These are phyloP conservation scores for Colletotrichum camelliae DNA, from an alignment of 2,329 filamentous ascomycete genomes.

Conservation along the genomic window DNA sequence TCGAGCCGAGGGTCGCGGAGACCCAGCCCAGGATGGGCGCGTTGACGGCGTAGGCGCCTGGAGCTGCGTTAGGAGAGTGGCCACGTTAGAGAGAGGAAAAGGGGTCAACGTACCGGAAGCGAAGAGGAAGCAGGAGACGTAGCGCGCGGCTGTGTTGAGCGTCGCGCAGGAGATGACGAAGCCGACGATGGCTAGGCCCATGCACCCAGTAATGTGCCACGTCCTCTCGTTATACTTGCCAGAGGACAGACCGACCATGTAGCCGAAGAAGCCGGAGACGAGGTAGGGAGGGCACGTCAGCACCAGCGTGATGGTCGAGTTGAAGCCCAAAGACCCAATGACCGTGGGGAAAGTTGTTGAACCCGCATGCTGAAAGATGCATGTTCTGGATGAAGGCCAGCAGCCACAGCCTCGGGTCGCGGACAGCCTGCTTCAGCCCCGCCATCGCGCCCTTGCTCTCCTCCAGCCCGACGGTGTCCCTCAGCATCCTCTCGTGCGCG, in stretches of 20 bases:
- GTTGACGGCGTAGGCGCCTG: slow-evolving; percentile 43
- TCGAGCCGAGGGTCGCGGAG: slow-evolving; percentile 43
- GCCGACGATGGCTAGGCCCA: slow-evolving; percentile 42
- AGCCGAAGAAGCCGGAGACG: slow-evolving; percentile 46
- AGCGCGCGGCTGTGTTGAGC: slow-evolving; percentile 33
- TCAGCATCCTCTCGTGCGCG: slow-evolving; percentile 43
- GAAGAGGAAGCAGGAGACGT: slow-evolving; percentile 39
- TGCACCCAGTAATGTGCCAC: slow-evolving; percentile 43
- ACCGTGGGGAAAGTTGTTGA: slow-evolving; percentile 36
- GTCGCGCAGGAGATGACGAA: slow-evolving; percentile 39
- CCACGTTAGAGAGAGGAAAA: not conserved
- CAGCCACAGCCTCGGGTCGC: slow-evolving; percentile 33
- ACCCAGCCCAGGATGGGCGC: slow-evolving; percentile 41
- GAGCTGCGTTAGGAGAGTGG: not conserved
- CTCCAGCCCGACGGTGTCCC: slow-evolving; percentile 31
- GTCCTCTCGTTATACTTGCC: slow-evolving; percentile 47
- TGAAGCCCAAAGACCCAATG: slow-evolving; percentile 35
- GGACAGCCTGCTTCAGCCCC: slow-evolving; percentile 28
- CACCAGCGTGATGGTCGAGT: slow-evolving; percentile 44
- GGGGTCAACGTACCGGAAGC: slow-evolving; percentile 21
- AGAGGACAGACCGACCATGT: slow-evolving; percentile 46
- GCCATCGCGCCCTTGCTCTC: slow-evolving; percentile 43
- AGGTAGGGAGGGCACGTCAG: slow-evolving; percentile 54
- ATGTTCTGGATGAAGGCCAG: slow-evolving; percentile 33
- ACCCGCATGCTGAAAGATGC: slow-evolving; percentile 29